Conservation (phyloP, 2,329 filamentous ascomycete genomes). For the Verticillium longisporum region DNA sequence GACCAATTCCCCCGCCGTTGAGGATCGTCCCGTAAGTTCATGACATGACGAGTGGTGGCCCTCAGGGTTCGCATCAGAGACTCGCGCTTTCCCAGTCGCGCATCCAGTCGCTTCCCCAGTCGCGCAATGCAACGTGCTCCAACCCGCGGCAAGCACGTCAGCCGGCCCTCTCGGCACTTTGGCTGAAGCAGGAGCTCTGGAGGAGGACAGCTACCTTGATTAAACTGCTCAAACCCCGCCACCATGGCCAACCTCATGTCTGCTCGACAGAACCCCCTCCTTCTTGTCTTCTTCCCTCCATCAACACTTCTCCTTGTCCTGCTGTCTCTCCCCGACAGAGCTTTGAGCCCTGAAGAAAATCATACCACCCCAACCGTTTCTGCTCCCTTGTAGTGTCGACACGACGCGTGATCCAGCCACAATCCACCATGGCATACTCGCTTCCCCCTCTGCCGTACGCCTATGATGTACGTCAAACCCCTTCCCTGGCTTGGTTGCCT, state of each 20-base stretch:
- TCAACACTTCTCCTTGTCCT: not conserved
- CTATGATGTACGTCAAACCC: constrained; percentile 52
- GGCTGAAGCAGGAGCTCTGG: not conserved
- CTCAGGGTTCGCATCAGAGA: not conserved
- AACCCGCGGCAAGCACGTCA: not conserved
- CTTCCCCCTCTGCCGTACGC: constrained; percentile 62
- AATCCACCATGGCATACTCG: constrained; percentile 39
- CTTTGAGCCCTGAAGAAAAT: too few species aligned
- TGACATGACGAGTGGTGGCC: not conserved
- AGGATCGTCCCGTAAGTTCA: not conserved
- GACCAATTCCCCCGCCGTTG: not conserved
- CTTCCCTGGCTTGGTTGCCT: not conserved
- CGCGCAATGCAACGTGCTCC: not conserved
- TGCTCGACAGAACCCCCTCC: not conserved
- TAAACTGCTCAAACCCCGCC: not conserved
- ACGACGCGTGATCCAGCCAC: not conserved
- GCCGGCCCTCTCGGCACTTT: not conserved
- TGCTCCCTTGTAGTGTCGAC: not conserved
- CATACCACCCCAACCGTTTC: not conserved
- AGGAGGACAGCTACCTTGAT: not conserved
- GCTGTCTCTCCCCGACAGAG: not conserved
- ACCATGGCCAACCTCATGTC: not conserved
- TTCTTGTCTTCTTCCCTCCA: not conserved
- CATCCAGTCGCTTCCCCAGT: not conserved
- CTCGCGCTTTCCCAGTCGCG: not conserved